Evolutionary conservation across 2,329 filamentous ascomycete genomes (phyloP), one percentile per base, ranked within the genome.

Genomic region (Fusarium sp.): DNA sequence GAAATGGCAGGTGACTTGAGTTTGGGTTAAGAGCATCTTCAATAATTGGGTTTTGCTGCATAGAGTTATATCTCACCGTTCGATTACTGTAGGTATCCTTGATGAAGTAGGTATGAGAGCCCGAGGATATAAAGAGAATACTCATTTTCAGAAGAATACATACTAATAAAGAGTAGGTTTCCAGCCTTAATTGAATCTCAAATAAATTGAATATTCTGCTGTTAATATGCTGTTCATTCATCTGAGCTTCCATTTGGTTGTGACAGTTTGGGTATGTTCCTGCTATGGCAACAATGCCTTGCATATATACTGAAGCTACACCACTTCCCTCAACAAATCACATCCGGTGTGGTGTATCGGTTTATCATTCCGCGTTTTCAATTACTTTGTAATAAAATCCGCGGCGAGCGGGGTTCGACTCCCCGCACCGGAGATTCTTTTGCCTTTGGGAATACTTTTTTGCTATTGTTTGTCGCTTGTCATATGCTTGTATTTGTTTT

Each of bases 351-450:
- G 66, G 66, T 69, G 66, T 69, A 69, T 69, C 66, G 66, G 66
- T 67, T 55, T 69, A 69, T 56, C 66, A 69, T 69, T 51, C 66
- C 66, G 66, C 66, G 66, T 69, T 69, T 69, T 69, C 66, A 69
- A 17, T n/a, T 38, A 28, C 30, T 0, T 1, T 11, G 12, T 26
- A 41, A 55, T 13, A 4, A 66, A 12, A 17, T 20, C 63, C 66
- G 66, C 66, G 66, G 66, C 66, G 66, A 67, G 66, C 63, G 63
- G 66, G 66, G 66, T 69, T 69, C 66, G 66, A 69, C 30, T 69
- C 66, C 66, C 66, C 63, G 63, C 66, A 69, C 56, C 66, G 66
- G 66, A 69, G 64, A 39, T 10, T 35, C 11, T 17, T 28, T 26
- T 44, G 30, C 22, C 17, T 57, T 39, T n/a, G 3, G 4, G 5